Evolutionary conservation across 768 basidiomycete species (phyloP).

Genomic region (Trametes cubensis): DNA sequence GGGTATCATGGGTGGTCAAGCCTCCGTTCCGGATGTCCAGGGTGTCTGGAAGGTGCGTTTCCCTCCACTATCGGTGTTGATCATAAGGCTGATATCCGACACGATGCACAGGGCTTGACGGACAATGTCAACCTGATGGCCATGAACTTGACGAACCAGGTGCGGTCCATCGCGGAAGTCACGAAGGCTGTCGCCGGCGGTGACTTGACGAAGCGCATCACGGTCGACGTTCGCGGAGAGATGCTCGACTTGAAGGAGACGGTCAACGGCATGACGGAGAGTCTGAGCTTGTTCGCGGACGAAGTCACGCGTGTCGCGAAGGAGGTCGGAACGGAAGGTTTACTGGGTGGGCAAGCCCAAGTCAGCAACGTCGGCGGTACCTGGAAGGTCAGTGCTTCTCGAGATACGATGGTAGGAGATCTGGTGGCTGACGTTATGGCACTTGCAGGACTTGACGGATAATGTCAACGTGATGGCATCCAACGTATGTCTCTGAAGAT

Average conservation of each 20-base stretch:
- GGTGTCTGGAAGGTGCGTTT: constrained; percentile 86
- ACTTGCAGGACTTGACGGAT: constrained; percentile 74
- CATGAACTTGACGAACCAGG: constrained; percentile 89
- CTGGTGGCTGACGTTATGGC: not conserved
- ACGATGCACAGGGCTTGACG: constrained; percentile 49
- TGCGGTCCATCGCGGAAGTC: constrained; percentile 89
- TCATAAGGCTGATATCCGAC: not conserved
- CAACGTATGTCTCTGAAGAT: constrained; percentile 57
- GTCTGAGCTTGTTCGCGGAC: constrained; percentile 81
- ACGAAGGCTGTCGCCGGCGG: constrained; percentile 95
- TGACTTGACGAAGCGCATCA: constrained; percentile 91
- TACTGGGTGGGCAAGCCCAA: constrained; percentile 90
- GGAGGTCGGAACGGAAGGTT: constrained; percentile 96
- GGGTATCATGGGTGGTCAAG: constrained; percentile 93
- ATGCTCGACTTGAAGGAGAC: constrained; percentile 90
- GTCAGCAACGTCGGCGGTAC: constrained; percentile 95
- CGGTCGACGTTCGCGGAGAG: constrained; percentile 90
- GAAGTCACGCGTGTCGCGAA: constrained; percentile 87
- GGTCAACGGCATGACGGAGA: constrained; percentile 94
- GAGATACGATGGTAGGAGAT: not conserved
- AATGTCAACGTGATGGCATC: constrained; percentile 96
- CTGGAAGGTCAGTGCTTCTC: constrained; percentile 66
- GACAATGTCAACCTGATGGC: constrained; percentile 91
- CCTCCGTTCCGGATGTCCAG: constrained; percentile 87
- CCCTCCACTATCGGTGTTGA: too few relatives aligned